Percentiles rank a stretch among this genome's conserved stretches.
phyloP scores from a whole-genome alignment of 495 filamentous ascomycete species.

The Lineolata rhizophorae region DNA sequence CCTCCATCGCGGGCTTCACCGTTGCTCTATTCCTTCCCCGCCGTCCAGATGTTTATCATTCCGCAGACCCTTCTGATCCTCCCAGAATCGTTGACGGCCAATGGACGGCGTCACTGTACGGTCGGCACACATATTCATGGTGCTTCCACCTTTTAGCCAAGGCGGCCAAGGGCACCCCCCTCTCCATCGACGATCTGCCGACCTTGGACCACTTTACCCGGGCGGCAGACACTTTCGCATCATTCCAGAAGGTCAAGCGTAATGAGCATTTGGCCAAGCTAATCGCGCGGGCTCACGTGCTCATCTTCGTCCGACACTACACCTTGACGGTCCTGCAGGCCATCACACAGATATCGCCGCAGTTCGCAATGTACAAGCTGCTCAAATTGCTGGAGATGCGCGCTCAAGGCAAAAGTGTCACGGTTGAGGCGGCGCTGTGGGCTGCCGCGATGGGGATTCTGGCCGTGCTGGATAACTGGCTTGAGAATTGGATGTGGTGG shows the following conservation, averaged over 20 bases:
- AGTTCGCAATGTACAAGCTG: conserved; percentile 2
- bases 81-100: conserved; percentile 1
- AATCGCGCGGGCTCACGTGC: background rate
- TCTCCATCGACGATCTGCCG: background rate
- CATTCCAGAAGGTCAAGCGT: background rate
- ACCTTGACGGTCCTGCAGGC: background rate
- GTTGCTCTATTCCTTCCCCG: too few species aligned
- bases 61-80: too few species aligned
- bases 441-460: background rate
- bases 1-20: too few species aligned
- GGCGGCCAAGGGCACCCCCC: background rate
- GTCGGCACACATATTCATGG: background rate
- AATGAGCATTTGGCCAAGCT: background rate
- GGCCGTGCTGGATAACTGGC: background rate
- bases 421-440: background rate
- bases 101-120: background rate
- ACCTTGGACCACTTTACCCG: background rate
- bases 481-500: conserved; percentile 1
- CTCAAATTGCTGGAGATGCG: conserved; percentile 2
- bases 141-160: background rate
- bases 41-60: too few species aligned
- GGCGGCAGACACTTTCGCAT: conserved; percentile 1
- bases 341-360: background rate
- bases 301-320: background rate
- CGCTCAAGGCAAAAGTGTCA: background rate